Evolutionary conservation across 768 basidiomycete species (phyloP), one percentile per base, ranked within the genome.

Genomic region (Tricholoma terreum): DNA sequence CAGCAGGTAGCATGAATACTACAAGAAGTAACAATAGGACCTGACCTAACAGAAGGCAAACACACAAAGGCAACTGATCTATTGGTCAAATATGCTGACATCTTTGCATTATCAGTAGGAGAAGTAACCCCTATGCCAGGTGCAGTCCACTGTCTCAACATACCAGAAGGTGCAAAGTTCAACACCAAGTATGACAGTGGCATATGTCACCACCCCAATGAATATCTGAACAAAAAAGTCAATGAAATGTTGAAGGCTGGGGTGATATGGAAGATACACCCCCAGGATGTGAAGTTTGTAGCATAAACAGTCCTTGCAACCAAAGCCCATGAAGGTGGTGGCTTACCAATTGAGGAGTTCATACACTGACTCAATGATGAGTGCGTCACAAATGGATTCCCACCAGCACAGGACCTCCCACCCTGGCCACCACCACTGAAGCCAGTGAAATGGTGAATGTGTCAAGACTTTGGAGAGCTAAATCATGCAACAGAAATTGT

Each of bases 51-150:
- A 0, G 27, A 40, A 1, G 62, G 1, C 60, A 81, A 50, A 50
- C 58, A 2, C 12, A 10, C 2, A 14, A 58, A 11, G 70, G 77
- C 0, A 17, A 43, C n/a, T 0, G 53, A 33, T 0, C 48, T 77
- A 2, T 31, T 80, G 0, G 35, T 6, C 0, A 55, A 71, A 48
- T 77, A 66, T 51, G 74, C 78, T 0, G 76, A 79, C 58, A 61
- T 68, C 24, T 81, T 77, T 54, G 74, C 75, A 5, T 59, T 78
- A 1, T 69, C 71, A 0, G 59, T 78, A 7, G 66, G 68, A 17
- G 75, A 81, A 55, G 77, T 80, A n/a, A n/a, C 2, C 50, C 58
- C 63, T 0, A 70, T 79, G 0, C 42, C 63, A 7, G 72, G 68
- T 1, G 69, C 68, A 3, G 61, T 63, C 1, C 76, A 79, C 58